Evolutionary conservation across 768 basidiomycete species (phyloP), one percentile per base, ranked within the genome.

Genomic region (Tremella yokohamensis): DNA sequence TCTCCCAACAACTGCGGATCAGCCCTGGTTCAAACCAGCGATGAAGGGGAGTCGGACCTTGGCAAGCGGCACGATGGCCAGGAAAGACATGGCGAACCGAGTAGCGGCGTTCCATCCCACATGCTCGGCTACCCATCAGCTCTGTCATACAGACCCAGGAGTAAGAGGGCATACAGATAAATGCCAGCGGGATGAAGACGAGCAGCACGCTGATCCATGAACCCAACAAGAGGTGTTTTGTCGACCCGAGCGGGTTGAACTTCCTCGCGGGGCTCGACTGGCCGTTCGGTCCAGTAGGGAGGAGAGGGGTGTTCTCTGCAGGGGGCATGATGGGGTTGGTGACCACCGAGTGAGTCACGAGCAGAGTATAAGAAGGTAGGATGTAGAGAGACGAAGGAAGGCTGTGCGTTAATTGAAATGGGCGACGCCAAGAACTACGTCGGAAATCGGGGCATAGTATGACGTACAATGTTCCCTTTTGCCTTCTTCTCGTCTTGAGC

Each of bases 31-130:
- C 19, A n/a, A 49, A 11, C 19, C 19, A 7, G 12, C 16, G 13
- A 11, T 4, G 6, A 34, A 34, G 25, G 13, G 15, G 7, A 37
- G 80, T 52, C 29, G n/a, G 65, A 89, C 89, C 80, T 87, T 87
- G 24, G 90, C 92, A 25, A 96, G 82, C 24, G 92, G 92, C 78
- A 93, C 89, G 76, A 93, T 87, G 65, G 91, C 84, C 6, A 89
- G 82, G 55, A 86, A 64, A 12, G 87, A 88, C 73, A 89, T 83
- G 58, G 83, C 78, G 73, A 91, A 87, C 78, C 84, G 87, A 51
- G 65, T 66, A 45, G 61, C 64, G 22, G 72, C 72, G 40, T 62
- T 62, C 73, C 73, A 77, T 40, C 62, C 54, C 15, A 73, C 61
- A 19, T 34, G 26, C 13, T 76, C 73, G 60, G 71, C 75, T 76